phyloP scores from a whole-genome alignment of 73 alveolate genomes.

The Tetrahymena malaccensis region DNA sequence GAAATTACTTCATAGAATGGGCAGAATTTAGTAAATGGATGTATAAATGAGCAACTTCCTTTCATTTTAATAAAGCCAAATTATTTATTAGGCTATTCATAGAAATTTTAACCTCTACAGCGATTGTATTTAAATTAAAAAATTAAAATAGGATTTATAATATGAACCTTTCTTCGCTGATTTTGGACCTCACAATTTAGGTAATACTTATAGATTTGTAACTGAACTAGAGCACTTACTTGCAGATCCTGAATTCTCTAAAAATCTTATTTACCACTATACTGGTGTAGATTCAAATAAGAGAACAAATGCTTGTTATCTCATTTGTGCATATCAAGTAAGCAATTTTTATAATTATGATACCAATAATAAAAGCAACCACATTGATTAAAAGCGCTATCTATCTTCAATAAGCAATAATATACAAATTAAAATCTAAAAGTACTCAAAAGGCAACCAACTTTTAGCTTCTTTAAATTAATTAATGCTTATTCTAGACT shows the following conservation, averaged over 20 bases:
- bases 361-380: neutral
- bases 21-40: neutral
- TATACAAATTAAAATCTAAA: neutral
- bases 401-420: no score
- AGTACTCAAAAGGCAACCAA: no score
- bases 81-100: neutral
- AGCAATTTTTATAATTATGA: neutral
- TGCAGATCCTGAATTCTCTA: constrained; percentile 48
- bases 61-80: neutral
- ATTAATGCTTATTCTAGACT: neutral
- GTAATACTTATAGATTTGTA: constrained; percentile 73
- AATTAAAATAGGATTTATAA: constrained; percentile 54
- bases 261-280: constrained; percentile 76
- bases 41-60: neutral
- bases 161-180: constrained; percentile 92
- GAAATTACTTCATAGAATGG: neutral
- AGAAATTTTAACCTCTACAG: neutral
- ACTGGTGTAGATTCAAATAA: constrained; percentile 69
- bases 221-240: constrained; percentile 69
- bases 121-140: no score
- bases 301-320: constrained; percentile 89
- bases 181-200: constrained; percentile 90
- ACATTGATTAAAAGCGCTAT: neutral
- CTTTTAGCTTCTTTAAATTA: neutral
- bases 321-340: constrained; percentile 87